phyloP scores from a whole-genome alignment of 345 rosid genomes.

The Brassica nigra region DNA sequence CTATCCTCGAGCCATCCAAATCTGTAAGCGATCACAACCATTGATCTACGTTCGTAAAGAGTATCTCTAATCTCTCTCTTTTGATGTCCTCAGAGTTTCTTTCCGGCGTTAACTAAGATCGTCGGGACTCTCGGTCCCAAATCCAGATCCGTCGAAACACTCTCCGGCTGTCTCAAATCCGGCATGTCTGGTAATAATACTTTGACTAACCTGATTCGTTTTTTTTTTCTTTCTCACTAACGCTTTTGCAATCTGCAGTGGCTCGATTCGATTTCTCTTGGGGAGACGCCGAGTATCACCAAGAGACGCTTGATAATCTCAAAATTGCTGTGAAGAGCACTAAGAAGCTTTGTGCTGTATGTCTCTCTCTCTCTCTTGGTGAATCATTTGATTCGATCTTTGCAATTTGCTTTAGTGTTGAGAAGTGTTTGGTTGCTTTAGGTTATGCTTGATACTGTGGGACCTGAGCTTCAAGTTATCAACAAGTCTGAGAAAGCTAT shows the following conservation, averaged over 20 bases:
- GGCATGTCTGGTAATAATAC: conserved; percentile 95
- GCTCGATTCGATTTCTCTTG: conserved; percentile 94
- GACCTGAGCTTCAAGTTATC: conserved; percentile 89
- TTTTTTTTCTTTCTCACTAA: background rate
- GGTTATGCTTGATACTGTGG: conserved; percentile 98
- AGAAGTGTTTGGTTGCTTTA: conserved; percentile 30
- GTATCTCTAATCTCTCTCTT: too few relatives aligned
- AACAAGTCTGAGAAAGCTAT: conserved; percentile 75
- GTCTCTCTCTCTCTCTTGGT: conserved; percentile 12
- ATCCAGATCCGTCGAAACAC: conserved; percentile 74
- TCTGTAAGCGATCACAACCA: conserved; percentile 49
- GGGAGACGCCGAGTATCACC: conserved; percentile 80
- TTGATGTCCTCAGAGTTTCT: conserved; percentile 62
- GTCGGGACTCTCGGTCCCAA: conserved; percentile 91
- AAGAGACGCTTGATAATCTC: conserved; percentile 79
- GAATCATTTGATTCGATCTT: conserved; percentile 15
- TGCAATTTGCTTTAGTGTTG: background rate
- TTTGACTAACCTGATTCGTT: too few relatives aligned
- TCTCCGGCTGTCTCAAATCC: conserved; percentile 80
- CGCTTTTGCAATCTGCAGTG: conserved; percentile 43
- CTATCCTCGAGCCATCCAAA: conserved; percentile 94
- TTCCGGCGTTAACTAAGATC: conserved; percentile 94
- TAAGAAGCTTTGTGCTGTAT: conserved; percentile 90
- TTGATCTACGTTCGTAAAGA: too few relatives aligned
- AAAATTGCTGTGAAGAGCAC: conserved; percentile 75